phyloP scores from a whole-genome alignment of 495 filamentous ascomycete genomes.

The Choiromyces venosus region DNA sequence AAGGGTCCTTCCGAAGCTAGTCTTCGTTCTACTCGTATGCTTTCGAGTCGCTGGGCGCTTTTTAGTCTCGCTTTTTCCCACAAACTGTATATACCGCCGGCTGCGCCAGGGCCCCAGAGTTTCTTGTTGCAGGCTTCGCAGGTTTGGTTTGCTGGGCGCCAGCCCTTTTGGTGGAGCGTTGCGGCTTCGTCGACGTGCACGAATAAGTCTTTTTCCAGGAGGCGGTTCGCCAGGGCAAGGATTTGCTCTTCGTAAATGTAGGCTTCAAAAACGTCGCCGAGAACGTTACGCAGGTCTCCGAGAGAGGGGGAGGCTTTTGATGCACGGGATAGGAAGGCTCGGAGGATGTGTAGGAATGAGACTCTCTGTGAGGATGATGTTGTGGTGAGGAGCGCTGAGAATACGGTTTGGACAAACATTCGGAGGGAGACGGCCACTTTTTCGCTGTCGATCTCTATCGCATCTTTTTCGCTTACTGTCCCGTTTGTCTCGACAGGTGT shows the following conservation, averaged over 20 bases:
- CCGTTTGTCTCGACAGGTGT: constrained; percentile 39
- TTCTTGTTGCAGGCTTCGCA: constrained; percentile 80
- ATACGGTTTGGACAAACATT: constrained; percentile 76
- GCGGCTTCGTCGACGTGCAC: constrained; percentile 71
- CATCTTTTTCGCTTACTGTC: constrained; percentile 19
- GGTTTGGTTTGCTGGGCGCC: constrained; percentile 76
- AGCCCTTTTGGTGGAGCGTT: constrained; percentile 73
- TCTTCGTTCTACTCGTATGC: constrained; percentile 30
- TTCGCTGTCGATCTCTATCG: constrained; percentile 45
- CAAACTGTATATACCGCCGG: constrained; percentile 68
- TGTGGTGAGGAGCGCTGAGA: constrained; percentile 75
- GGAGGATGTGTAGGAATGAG: constrained; percentile 82
- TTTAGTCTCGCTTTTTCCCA: constrained; percentile 64
- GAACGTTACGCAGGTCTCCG: constrained; percentile 75
- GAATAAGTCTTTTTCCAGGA: constrained; percentile 87
- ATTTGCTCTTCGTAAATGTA: constrained; percentile 91
- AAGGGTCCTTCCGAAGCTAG: constrained; percentile 28
- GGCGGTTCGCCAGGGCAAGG: constrained; percentile 71
- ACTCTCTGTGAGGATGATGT: constrained; percentile 51
- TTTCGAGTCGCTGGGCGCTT: constrained; percentile 43
- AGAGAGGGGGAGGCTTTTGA: constrained; percentile 76
- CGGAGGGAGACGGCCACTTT: constrained; percentile 64
- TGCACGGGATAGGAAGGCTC: constrained; percentile 81
- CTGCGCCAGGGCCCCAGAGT: constrained; percentile 84
- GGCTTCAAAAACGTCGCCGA: constrained; percentile 84